Percentiles rank a stretch among this genome's conserved stretches.
These are phyloP conservation scores for Takakia lepidozioides DNA, from an alignment of 225 moss, liverwort and hornwort genomes.

Conservation along the genomic window DNA sequence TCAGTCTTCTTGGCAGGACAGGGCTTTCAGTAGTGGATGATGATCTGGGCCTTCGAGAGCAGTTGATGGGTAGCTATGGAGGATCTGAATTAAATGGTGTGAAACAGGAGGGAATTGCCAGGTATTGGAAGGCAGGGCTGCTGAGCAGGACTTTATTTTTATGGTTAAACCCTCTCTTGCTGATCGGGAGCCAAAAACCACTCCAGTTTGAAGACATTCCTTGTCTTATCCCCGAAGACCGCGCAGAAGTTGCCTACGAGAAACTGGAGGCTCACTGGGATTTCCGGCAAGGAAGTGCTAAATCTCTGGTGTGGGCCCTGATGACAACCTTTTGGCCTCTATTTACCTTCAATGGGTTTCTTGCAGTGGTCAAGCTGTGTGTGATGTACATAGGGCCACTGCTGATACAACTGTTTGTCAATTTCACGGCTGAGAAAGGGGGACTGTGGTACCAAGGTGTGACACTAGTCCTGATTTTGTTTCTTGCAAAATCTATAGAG, in stretches of 20 bases:
- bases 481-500: slow-evolving; percentile 34
- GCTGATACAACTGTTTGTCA: slow-evolving; percentile 51
- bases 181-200: background rate
- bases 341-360: slow-evolving; percentile 20
- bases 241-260: slow-evolving; percentile 3
- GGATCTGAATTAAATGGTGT: background rate
- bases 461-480: slow-evolving; percentile 29
- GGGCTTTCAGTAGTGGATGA: background rate
- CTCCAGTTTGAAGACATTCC: slow-evolving; percentile 4
- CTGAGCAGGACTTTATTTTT: slow-evolving; percentile 2
- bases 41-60: slow-evolving; percentile 1
- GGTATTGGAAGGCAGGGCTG: slow-evolving; percentile 9
- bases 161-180: slow-evolving; percentile 6
- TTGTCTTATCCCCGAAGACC: slow-evolving; percentile 2
- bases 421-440: slow-evolving; percentile 26
- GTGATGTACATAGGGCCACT: slow-evolving; percentile 57
- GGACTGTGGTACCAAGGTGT: slow-evolving; percentile 32
- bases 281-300: background rate
- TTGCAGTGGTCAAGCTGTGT: slow-evolving; percentile 34
- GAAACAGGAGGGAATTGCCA: background rate
- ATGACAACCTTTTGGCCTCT: slow-evolving; percentile 29
- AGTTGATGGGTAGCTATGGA: background rate
- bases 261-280: slow-evolving; percentile 8
- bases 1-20: slow-evolving; percentile 1
- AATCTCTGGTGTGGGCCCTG: slow-evolving; percentile 7